Base-by-base conservation (phyloP, 2,329 filamentous ascomycete genomes). In the Hymenoscyphus occultus region DNA sequence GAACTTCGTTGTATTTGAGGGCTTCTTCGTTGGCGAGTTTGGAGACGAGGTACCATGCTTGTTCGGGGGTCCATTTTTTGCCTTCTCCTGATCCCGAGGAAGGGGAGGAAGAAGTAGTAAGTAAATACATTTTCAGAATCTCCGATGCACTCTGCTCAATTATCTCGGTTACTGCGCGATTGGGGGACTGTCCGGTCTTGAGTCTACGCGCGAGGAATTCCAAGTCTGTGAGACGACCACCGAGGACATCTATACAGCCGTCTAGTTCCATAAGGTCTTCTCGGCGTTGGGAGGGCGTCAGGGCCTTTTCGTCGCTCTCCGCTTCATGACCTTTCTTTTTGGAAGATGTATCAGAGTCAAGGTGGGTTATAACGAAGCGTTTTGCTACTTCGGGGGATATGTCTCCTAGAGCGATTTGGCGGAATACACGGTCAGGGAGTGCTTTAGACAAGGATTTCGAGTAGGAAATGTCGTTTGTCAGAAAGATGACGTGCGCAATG, bases 161-260 rank as follows among this genome's bases (percentile, higher is more conserved):
- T 68, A 99, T 98, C 69, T 97, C 93, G 28, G 87, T 82, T 2
- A 97, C 89, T 2, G 95, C 95, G 70, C 90, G 84, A 68, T 83
- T 84, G 0, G 95, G 95, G 1, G 84, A 90, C 76, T 97, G 93
- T 16, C 95, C 94, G 0, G 90, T 87, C 78, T 92, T 92, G 71
- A 99, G 90, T 19, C 95, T 86, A 42, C 94, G 87, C n/a, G 93
- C 90, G 56, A 99, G 86, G 74, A 95, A 96, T 75, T 98, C 94
- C 22, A 99, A 87, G 74, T 99, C 95, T 0, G 93, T 97, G n/a
- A 99, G 83, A 3, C 95, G 91, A 1, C 95, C 95, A 28, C 95
- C 95, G 1, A 99, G 84, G 0, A 88, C 84, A 35, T 88, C 84
- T 69, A 98, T 96, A 71, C 91, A 93, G 35, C 83, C 83, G 72